Base-by-base conservation (phyloP, 2,329 filamentous ascomycete species). In the Coleophoma eucalyptorum region DNA sequence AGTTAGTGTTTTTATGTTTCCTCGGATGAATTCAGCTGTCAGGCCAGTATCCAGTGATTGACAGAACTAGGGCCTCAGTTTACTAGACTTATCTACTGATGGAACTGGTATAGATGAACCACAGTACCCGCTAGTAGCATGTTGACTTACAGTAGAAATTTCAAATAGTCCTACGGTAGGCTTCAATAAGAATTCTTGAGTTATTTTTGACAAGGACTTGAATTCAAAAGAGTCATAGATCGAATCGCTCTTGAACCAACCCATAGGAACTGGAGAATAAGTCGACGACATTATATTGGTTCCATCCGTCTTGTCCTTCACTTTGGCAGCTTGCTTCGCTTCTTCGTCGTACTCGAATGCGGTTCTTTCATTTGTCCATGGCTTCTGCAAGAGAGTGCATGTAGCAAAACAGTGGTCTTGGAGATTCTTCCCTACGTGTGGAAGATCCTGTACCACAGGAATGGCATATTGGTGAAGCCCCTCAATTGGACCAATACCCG, bases 381-480 rank as follows among this genome's bases (percentile, higher is more conserved):
- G 26, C 26, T 26, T 26, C 26, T 26, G 26, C 26, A 26, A 26
- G 26, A 26, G 26, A 26, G 26, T 26, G 10, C 26, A 26, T 8
- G 48, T 12, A 8, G 46, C 21, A 54, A 73, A 72, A 55, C 65
- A 64, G 56, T 74, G 72, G 50, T 74, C 72, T 0, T 68, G 61
- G 0, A 75, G 62, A 18, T 69, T 68, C 45, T 71, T 65, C 2
- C 74, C 74, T 5, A 77, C 62, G 10, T 61, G 60, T 0, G 68
- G 65, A 2, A 66, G 53, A 6, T 71, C 65, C 2, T 66, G 59
- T 2, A 72, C 47, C 1, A 71, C 59, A 0, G 68, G 64, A 43
- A 74, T 69, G 3, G 54, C 55, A 47, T 66, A 63, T 26, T 65
- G 53, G 31, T 63, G 49, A 1, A 76, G 65, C 15, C 69, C 60